These are phyloP conservation scores for Tolypocladium capitatum DNA, from an alignment of 2,329 filamentous ascomycete species.

Conservation along the genomic window DNA sequence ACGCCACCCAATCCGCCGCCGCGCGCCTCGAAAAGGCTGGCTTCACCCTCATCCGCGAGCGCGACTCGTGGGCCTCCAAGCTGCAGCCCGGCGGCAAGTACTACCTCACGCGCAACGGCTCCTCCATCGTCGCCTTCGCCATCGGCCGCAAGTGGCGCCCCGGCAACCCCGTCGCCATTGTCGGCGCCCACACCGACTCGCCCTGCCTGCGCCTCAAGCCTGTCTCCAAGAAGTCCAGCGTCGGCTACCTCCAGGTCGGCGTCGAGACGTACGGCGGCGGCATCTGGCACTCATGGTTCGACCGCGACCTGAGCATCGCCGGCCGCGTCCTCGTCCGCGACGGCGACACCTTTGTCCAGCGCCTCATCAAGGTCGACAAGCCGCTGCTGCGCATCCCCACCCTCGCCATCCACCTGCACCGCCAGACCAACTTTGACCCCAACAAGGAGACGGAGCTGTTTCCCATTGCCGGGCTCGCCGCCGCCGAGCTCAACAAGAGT, in stretches of 20 bases:
- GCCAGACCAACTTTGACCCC: constrained; percentile 73
- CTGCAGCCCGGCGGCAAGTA: constrained; percentile 85
- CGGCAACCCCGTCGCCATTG: constrained; percentile 81
- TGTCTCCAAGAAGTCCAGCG: constrained; percentile 73
- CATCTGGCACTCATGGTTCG: constrained; percentile 98
- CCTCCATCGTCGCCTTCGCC: constrained; percentile 84
- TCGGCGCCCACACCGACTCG: constrained; percentile 93
- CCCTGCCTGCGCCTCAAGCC: constrained; percentile 88
- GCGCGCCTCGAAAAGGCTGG: constrained; percentile 67
- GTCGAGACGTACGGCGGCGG: constrained; percentile 96
- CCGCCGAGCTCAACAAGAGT: constrained; percentile 75
- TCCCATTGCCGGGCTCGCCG: constrained; percentile 78
- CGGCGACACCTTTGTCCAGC: constrained; percentile 61
- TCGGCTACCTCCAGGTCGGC: constrained; percentile 85
- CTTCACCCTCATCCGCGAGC: constrained; percentile 80
- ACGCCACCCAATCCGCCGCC: constrained; percentile 73
- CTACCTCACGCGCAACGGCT: constrained; percentile 87
- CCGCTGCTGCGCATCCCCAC: constrained; percentile 88
- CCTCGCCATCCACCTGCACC: constrained; percentile 85
- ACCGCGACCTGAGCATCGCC: constrained; percentile 82
- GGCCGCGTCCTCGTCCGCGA: constrained; percentile 74
- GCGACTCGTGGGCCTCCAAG: constrained; percentile 71
- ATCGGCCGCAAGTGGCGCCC: constrained; percentile 84
- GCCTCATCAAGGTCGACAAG: constrained; percentile 78
- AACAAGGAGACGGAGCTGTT: constrained; percentile 97